phyloP scores from a whole-genome alignment of 2,329 filamentous ascomycete genomes.

The Metarhizium guizhouense region DNA sequence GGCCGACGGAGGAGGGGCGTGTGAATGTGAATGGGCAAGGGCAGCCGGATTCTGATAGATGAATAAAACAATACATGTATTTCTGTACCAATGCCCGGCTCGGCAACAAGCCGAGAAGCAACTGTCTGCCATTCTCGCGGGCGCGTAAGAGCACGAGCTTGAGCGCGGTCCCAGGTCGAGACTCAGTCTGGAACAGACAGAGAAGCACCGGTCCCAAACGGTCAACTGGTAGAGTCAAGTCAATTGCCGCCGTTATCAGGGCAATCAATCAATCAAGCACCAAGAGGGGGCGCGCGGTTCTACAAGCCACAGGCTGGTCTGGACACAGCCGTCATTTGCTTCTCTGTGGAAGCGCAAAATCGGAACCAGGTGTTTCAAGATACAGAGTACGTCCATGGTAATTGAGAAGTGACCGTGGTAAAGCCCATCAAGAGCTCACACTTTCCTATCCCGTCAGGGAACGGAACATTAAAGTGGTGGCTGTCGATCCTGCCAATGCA shows the following conservation, averaged over 20 bases:
- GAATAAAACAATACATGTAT: neutral
- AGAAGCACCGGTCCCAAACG: neutral
- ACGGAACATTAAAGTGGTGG: neutral
- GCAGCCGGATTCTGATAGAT: neutral
- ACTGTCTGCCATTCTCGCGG: neutral
- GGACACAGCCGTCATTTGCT: no score
- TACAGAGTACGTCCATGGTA: no score
- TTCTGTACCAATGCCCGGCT: neutral
- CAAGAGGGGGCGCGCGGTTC: no score
- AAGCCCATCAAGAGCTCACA: neutral
- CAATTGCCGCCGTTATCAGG: neutral
- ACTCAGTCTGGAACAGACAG: neutral
- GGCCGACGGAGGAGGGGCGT: neutral
- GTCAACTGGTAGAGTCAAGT: neutral
- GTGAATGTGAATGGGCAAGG: neutral
- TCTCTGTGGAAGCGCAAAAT: no score
- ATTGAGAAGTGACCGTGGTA: no score
- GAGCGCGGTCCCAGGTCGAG: neutral
- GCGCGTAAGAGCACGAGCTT: neutral
- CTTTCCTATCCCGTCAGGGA: neutral
- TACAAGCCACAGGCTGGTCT: neutral
- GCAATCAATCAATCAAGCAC: no score
- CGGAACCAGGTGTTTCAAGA: no score
- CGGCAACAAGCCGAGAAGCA: neutral
- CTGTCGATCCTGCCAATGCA: neutral